Evolutionary conservation across 2,329 filamentous ascomycete species (phyloP).

Genomic region (Ophiosphaerella herpotricha): DNA sequence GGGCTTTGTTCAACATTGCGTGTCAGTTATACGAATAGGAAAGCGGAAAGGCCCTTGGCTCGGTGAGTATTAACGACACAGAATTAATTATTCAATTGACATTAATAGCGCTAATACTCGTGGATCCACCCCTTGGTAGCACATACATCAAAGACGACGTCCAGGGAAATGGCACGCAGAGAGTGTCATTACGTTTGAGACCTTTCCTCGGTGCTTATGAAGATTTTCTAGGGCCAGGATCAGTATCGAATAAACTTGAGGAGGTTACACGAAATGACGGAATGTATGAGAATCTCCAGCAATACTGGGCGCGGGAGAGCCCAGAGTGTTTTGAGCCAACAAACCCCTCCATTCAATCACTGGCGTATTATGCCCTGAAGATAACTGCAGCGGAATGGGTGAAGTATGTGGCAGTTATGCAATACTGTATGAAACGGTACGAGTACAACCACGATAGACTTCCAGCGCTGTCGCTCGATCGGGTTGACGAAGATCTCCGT

Average conservation of each 20-base stretch:
- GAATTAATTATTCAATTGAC: background rate
- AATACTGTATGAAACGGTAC: slow-evolving; percentile 21
- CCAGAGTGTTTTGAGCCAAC: slow-evolving; percentile 11
- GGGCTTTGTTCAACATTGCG: slow-evolving; percentile 18
- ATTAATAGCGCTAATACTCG: slow-evolving; percentile 11
- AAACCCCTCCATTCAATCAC: slow-evolving; percentile 9
- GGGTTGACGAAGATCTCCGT: slow-evolving; percentile 21
- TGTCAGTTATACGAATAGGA: slow-evolving; percentile 12
- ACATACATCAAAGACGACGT: background rate
- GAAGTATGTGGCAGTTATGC: slow-evolving; percentile 30
- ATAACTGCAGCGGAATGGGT: slow-evolving; percentile 30
- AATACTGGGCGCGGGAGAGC: slow-evolving; percentile 11
- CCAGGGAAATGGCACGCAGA: background rate
- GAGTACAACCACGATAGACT: slow-evolving; percentile 16
- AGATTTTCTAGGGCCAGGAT: slow-evolving; percentile 12
- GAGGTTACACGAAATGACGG: background rate
- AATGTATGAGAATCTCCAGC: slow-evolving; percentile 17
- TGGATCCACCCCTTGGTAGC: slow-evolving; percentile 15
- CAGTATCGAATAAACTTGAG: slow-evolving; percentile 2
- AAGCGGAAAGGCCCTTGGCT: slow-evolving; percentile 9
- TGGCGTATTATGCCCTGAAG: slow-evolving; percentile 24
- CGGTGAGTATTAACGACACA: background rate
- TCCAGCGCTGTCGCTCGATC: background rate
- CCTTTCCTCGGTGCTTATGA: slow-evolving; percentile 16
- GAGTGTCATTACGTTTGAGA: background rate